Evolutionary conservation across 495 filamentous ascomycete genomes (phyloP).

Genomic region (Delitschia confertaspora): DNA sequence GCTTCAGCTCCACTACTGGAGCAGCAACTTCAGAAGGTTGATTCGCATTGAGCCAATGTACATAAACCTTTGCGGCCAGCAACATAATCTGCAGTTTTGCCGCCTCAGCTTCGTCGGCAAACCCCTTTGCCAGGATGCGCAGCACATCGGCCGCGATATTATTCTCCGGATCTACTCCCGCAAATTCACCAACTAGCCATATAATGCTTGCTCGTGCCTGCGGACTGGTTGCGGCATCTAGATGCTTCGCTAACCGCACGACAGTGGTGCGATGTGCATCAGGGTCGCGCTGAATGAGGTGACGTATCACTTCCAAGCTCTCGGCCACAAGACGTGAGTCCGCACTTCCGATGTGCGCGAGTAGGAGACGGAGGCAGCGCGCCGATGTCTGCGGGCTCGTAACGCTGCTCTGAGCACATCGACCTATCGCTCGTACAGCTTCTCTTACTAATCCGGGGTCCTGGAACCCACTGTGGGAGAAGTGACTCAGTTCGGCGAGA

Average conservation of each 20-base stretch:
- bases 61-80: slow-evolving; percentile 87
- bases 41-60: slow-evolving; percentile 67
- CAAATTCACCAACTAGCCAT: slow-evolving; percentile 94
- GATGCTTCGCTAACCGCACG: slow-evolving; percentile 79
- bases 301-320: slow-evolving; percentile 82
- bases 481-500: slow-evolving; percentile 85
- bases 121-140: slow-evolving; percentile 77
- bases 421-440: slow-evolving; percentile 82
- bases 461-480: slow-evolving; percentile 56
- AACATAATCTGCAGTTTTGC: slow-evolving; percentile 88
- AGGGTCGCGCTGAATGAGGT: slow-evolving; percentile 89
- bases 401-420: slow-evolving; percentile 71
- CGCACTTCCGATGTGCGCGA: slow-evolving; percentile 73
- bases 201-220: slow-evolving; percentile 87
- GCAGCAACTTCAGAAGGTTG: slow-evolving; percentile 18
- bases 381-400: slow-evolving; percentile 30
- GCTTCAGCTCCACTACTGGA: too few species aligned
- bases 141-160: slow-evolving; percentile 91
- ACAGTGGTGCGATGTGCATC: slow-evolving; percentile 68
- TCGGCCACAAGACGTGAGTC: slow-evolving; percentile 85
- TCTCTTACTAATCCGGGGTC: slow-evolving; percentile 74
- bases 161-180: slow-evolving; percentile 63
- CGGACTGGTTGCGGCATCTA: slow-evolving; percentile 74
- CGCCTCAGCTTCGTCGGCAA: slow-evolving; percentile 70
- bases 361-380: slow-evolving; percentile 70